Percentiles rank a stretch among this genome's conserved stretches.
phyloP scores from a whole-genome alignment of 2,329 filamentous ascomycete genomes.

The Podosphaera xanthii region DNA sequence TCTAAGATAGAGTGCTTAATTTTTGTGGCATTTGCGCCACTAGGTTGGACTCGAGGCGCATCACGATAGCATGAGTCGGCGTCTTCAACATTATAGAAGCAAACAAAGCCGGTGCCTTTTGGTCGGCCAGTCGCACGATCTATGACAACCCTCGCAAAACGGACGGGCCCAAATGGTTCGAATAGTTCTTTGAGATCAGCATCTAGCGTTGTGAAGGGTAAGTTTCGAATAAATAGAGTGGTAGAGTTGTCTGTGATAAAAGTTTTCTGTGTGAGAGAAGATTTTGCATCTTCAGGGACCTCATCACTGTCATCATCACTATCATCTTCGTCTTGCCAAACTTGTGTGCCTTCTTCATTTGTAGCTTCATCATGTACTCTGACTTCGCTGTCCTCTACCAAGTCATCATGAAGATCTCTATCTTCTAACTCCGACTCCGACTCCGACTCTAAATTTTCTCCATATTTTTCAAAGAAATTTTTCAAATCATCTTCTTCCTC shows the following conservation, averaged over 20 bases:
- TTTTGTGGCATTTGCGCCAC: slow-evolving; percentile 19
- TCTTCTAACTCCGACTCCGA: slow-evolving; percentile 16
- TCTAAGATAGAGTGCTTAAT: slow-evolving; percentile 67
- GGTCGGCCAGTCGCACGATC: slow-evolving; percentile 69
- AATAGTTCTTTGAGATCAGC: slow-evolving; percentile 71
- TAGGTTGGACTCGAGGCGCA: slow-evolving; percentile 38
- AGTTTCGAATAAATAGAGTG: slow-evolving; percentile 80
- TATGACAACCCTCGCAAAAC: slow-evolving; percentile 79
- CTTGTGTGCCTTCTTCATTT: slow-evolving; percentile 19
- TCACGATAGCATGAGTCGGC: slow-evolving; percentile 52
- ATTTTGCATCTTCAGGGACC: slow-evolving; percentile 19
- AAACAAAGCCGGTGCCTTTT: slow-evolving; percentile 84
- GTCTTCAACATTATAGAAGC: slow-evolving; percentile 60
- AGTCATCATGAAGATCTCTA: slow-evolving; percentile 15
- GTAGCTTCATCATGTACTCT: slow-evolving; percentile 16
- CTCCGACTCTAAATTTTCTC: slow-evolving; percentile 18
- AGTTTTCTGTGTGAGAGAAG: slow-evolving; percentile 17
- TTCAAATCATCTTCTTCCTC: slow-evolving; percentile 18
- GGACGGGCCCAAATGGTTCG: slow-evolving; percentile 60
- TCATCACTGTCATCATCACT: slow-evolving; percentile 26
- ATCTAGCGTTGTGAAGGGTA: slow-evolving; percentile 75
- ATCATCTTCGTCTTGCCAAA: slow-evolving; percentile 12
- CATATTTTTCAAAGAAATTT: slow-evolving; percentile 16
- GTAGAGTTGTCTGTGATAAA: slow-evolving; percentile 38
- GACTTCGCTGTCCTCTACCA: slow-evolving; percentile 19